Conservation (phyloP, 1,139 yeast species). For the Blastobotrys indianensis region DNA sequence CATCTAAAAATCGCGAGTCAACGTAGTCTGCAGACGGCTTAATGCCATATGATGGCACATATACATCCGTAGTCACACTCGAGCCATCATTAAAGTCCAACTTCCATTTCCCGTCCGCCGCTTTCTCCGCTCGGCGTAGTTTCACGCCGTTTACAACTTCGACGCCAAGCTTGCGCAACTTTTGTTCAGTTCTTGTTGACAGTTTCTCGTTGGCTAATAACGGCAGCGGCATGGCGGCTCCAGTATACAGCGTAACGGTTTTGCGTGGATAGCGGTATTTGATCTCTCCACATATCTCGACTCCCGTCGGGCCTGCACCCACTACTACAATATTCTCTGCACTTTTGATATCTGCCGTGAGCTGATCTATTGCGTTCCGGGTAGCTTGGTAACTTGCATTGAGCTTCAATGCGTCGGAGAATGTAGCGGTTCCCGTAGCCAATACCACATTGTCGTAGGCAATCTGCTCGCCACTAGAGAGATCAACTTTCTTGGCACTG, state of each 20-base stretch:
- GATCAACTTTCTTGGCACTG: slow-evolving; percentile 25
- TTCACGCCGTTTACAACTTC: slow-evolving; percentile 18
- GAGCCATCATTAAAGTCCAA: slow-evolving; percentile 11
- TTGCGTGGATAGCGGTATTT: slow-evolving; percentile 20
- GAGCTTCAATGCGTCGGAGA: slow-evolving; percentile 75
- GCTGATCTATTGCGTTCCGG: slow-evolving; percentile 66
- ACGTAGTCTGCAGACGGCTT: slow-evolving; percentile 25
- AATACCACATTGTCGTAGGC: slow-evolving; percentile 69
- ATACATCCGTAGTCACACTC: slow-evolving; percentile 15
- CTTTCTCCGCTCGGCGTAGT: slow-evolving; percentile 13
- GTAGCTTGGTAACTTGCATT: slow-evolving; percentile 73
- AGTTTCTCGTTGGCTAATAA: slow-evolving; percentile 14
- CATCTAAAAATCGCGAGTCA: slow-evolving; percentile 17
- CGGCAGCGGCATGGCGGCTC: slow-evolving; percentile 20
- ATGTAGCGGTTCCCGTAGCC: slow-evolving; percentile 68
- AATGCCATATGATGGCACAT: slow-evolving; percentile 21
- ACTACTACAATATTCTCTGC: slow-evolving; percentile 71
- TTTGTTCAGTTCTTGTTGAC: slow-evolving; percentile 11
- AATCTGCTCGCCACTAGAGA: slow-evolving; percentile 32
- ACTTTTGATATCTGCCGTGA: slow-evolving; percentile 69
- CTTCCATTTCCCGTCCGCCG: slow-evolving; percentile 4
- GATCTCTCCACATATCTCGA: slow-evolving; percentile 76
- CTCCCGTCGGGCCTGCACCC: slow-evolving; percentile 95
- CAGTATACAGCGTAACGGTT: slow-evolving; percentile 24
- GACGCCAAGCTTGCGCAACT: slow-evolving; percentile 21